Conservation (phyloP, 345 rosid species). For the Murraya koenigii region DNA sequence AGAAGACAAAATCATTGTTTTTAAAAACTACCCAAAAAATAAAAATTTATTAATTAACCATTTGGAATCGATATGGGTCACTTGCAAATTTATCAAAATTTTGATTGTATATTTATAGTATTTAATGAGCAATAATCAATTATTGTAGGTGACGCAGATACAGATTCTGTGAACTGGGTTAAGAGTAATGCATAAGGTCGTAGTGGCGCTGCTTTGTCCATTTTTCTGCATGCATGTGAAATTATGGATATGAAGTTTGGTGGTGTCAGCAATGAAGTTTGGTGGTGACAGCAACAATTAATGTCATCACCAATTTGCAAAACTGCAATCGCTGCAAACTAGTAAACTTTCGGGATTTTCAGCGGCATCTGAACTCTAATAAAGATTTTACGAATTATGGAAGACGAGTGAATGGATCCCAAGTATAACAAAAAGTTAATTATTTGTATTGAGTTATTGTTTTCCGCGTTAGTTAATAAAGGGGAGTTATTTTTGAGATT, state of each 20-base stretch:
- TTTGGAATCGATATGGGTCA: not conserved
- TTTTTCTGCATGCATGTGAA: not conserved
- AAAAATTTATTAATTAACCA: not conserved
- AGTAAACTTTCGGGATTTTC: not conserved
- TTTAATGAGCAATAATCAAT: not conserved
- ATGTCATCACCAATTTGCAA: not conserved
- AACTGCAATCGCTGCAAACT: not conserved
- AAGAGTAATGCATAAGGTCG: not conserved
- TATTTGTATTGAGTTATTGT: no score
- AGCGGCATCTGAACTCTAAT: not conserved
- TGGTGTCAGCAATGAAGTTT: no score
- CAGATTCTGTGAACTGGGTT: not conserved
- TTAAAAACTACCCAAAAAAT: no score
- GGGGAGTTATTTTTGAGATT: no score
- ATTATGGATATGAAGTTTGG: not conserved
- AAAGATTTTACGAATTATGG: no score
- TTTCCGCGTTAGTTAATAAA: no score
- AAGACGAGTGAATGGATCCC: no score
- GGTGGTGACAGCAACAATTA: not conserved
- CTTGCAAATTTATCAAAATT: not conserved
- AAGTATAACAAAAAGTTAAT: no score
- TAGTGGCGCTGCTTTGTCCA: not conserved
- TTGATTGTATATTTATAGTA: no score
- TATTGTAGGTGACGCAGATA: not conserved
- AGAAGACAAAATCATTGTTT: not conserved